These are phyloP conservation scores for Hypoxylon perforatum DNA, from an alignment of 495 filamentous ascomycete genomes.

Conservation along the genomic window DNA sequence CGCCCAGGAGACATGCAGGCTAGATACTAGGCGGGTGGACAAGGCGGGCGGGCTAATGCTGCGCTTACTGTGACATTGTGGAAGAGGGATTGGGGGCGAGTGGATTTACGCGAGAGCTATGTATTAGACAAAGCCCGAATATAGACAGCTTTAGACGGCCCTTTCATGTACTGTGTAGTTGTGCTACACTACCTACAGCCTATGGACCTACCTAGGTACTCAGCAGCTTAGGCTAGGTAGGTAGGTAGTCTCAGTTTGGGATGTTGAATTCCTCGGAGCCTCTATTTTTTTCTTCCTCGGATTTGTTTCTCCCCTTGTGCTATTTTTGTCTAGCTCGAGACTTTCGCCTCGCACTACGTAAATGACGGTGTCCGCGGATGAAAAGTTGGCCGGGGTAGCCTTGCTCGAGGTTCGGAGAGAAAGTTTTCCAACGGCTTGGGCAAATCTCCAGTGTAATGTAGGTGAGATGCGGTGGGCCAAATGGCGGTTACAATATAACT, in stretches of 20 bases:
- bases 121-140: slow-evolving; percentile 13
- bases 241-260: slow-evolving; percentile 16
- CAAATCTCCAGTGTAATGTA: slow-evolving; percentile 29
- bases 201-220: too few relatives aligned
- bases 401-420: slow-evolving; percentile 32
- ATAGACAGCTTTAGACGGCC: slow-evolving; percentile 3
- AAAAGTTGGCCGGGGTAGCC: slow-evolving; percentile 25
- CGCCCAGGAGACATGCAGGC: slow-evolving; percentile 20
- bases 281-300: slow-evolving; percentile 15
- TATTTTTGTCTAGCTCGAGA: too few relatives aligned
- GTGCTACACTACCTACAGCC: too few relatives aligned
- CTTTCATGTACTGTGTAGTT: neutral
- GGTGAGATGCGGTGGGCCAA: slow-evolving; percentile 29
- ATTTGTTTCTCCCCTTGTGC: too few relatives aligned
- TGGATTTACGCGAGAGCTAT: slow-evolving; percentile 8
- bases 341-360: slow-evolving; percentile 7
- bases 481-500: slow-evolving; percentile 6
- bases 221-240: too few relatives aligned
- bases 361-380: slow-evolving; percentile 11
- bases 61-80: slow-evolving; percentile 29
- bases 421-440: slow-evolving; percentile 41
- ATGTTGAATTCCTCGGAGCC: slow-evolving; percentile 4
- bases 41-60: slow-evolving; percentile 20
- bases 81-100: slow-evolving; percentile 12
- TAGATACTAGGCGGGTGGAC: neutral